Percentiles rank a stretch among this genome's conserved stretches.
Conservation (phyloP, 805 yeast genomes). For the Saccharomycopsis oosterbeekiorum region DNA sequence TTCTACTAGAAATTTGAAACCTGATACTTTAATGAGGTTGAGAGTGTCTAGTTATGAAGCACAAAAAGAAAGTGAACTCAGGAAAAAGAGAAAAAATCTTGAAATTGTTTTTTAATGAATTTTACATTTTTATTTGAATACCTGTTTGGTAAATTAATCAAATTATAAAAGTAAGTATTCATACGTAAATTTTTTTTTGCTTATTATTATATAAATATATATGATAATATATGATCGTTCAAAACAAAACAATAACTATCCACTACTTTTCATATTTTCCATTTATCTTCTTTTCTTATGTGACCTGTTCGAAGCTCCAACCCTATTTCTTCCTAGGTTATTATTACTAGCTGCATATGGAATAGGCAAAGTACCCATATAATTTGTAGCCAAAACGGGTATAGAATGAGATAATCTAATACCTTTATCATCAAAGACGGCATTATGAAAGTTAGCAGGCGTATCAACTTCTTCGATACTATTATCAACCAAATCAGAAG, state of each 20-base stretch:
- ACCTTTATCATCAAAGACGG: slow-evolving; percentile 25
- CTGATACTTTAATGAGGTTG: slow-evolving; percentile 45
- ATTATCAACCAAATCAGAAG: slow-evolving; percentile 28
- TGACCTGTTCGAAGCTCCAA: slow-evolving; percentile 5
- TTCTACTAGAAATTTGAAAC: slow-evolving; percentile 28
- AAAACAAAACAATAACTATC: neutral
- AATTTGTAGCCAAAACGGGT: slow-evolving; percentile 66
- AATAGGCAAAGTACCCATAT: slow-evolving; percentile 73
- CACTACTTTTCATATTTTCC: neutral
- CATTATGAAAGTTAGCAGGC: slow-evolving; percentile 16
- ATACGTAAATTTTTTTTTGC: no score
- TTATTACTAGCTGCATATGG: slow-evolving; percentile 24
- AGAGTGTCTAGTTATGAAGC: slow-evolving; percentile 35
- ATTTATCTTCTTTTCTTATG: slow-evolving; percentile 14
- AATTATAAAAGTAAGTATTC: neutral
- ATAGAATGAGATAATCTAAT: slow-evolving; percentile 31
- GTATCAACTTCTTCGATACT: slow-evolving; percentile 25
- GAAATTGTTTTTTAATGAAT: slow-evolving; percentile 10
- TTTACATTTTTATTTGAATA: neutral
- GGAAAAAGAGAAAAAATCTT: slow-evolving; percentile 12
- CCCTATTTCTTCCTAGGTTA: slow-evolving; percentile 1
- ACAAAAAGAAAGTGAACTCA: slow-evolving; percentile 8
- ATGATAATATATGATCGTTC: no score
- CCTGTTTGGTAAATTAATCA: no score
- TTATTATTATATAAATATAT: no score